A percentile compares a stretch with the other conserved stretches of the same genome.
These are phyloP conservation scores for Gardenia jasminoides DNA, from an alignment of 257 asterid species.

Conservation along the genomic window DNA sequence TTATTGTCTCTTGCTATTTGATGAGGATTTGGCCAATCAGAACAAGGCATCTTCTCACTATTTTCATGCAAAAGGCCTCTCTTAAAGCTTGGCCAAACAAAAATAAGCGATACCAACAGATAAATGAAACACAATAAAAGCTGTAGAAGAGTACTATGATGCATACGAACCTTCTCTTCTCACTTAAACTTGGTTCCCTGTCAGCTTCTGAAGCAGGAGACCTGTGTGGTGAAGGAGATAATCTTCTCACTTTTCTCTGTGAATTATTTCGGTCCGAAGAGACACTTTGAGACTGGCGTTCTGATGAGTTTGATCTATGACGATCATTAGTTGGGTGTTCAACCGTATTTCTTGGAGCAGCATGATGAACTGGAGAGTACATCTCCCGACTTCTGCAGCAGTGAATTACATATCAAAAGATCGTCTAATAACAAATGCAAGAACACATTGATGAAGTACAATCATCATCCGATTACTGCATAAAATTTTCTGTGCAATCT, in stretches of 20 bases:
- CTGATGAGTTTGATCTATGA: slow-evolving; percentile 36
- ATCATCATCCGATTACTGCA: background rate
- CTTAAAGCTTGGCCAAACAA: slow-evolving; percentile 48
- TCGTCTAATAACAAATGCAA: background rate
- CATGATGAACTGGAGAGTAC: slow-evolving; percentile 48
- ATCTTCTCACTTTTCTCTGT: slow-evolving; percentile 34
- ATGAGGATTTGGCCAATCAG: slow-evolving; percentile 38
- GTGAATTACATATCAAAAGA: slow-evolving; percentile 13
- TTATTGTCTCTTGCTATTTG: slow-evolving; percentile 36
- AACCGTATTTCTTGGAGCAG: slow-evolving; percentile 41
- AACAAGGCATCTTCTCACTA: slow-evolving; percentile 37
- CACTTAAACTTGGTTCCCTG: slow-evolving; percentile 39
- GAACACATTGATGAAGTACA: background rate
- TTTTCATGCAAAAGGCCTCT: slow-evolving; percentile 29
- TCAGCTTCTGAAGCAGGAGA: slow-evolving; percentile 55
- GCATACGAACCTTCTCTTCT: slow-evolving; percentile 43
- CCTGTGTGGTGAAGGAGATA: slow-evolving; percentile 36
- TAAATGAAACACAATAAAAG: background rate
- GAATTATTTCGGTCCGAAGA: slow-evolving; percentile 35
- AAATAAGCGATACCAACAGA: slow-evolving; percentile 12
- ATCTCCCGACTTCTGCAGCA: slow-evolving; percentile 46
- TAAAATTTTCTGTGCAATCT: background rate
- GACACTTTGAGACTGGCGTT: slow-evolving; percentile 55
- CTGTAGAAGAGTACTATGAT: background rate
- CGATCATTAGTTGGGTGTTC: slow-evolving; percentile 29